These are phyloP conservation scores for Poa annua DNA, from an alignment of 176 grass and related monocot genomes.

Conservation along the genomic window DNA sequence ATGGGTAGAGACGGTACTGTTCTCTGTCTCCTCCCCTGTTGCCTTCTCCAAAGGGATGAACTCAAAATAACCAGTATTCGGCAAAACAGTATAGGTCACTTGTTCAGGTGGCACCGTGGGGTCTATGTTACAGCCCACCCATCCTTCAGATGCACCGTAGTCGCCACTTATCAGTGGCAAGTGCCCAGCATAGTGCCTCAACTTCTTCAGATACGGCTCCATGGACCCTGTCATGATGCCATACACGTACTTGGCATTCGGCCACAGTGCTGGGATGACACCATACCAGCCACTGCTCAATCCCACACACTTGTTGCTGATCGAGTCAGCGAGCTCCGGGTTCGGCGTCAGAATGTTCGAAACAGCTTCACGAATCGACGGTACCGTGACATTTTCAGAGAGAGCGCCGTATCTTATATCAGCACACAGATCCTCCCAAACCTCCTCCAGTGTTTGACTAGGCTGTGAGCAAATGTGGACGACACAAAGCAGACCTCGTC, in stretches of 20 bases:
- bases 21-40: slow-evolving; percentile 58
- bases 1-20: slow-evolving; percentile 42
- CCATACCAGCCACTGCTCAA: slow-evolving; percentile 93
- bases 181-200: slow-evolving; percentile 78
- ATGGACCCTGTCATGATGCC: slow-evolving; percentile 97
- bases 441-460: slow-evolving; percentile 77
- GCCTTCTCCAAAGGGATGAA: slow-evolving; percentile 82
- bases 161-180: slow-evolving; percentile 85
- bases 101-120: slow-evolving; percentile 56
- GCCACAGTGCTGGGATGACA: slow-evolving; percentile 85
- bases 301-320: slow-evolving; percentile 60
- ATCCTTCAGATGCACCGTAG: slow-evolving; percentile 94
- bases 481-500: slow-evolving; percentile 72
- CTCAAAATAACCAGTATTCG: slow-evolving; percentile 82
- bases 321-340: slow-evolving; percentile 68
- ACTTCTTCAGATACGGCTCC: slow-evolving; percentile 92
- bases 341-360: slow-evolving; percentile 79
- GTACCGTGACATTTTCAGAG: slow-evolving; percentile 65
- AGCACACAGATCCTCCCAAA: slow-evolving; percentile 77
- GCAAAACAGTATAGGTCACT: slow-evolving; percentile 70
- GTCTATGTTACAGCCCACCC: slow-evolving; percentile 82
- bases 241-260: slow-evolving; percentile 76
- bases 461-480: slow-evolving; percentile 87
- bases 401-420: slow-evolving; percentile 83
- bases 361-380: slow-evolving; percentile 65